Conservation (phyloP, 2,329 filamentous ascomycete species). For the Gaeumannomyces tritici region DNA sequence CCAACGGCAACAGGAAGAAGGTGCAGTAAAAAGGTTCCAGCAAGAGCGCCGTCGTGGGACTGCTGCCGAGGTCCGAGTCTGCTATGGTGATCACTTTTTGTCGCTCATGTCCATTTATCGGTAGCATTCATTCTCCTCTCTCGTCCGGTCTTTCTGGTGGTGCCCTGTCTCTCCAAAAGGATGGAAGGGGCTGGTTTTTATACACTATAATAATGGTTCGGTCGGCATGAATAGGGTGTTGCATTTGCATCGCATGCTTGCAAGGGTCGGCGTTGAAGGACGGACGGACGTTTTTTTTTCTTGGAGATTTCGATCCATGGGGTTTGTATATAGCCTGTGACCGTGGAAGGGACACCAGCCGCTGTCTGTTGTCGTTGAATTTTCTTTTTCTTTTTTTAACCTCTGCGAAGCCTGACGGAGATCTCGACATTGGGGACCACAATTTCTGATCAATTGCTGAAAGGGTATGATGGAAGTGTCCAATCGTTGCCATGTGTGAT, state of each 20-base stretch:
- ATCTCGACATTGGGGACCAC: too few species aligned
- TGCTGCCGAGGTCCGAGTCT: not conserved
- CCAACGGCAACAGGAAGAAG: constrained; percentile 20
- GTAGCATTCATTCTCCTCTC: too few species aligned
- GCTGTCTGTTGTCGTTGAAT: not conserved
- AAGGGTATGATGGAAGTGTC: too few species aligned
- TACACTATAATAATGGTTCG: not conserved
- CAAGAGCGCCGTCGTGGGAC: too few species aligned
- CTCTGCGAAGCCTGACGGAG: too few species aligned
- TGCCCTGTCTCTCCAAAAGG: too few species aligned
- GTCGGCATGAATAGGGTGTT: not conserved
- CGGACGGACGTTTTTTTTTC: not conserved
- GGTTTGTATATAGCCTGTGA: not conserved
- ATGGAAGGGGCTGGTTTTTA: not conserved
- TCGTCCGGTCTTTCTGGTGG: not conserved
- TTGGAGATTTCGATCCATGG: not conserved
- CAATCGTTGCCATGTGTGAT: too few species aligned
- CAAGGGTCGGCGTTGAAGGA: not conserved
- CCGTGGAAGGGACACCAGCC: not conserved
- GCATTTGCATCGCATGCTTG: not conserved
- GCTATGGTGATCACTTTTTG: too few species aligned
- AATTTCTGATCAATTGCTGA: too few species aligned
- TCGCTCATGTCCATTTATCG: too few species aligned
- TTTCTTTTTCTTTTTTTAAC: too few species aligned
- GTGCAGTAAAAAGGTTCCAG: constrained; percentile 10